Evolutionary conservation across 2,329 filamentous ascomycete species (phyloP), one percentile per base, ranked within the genome.

Genomic region (Exophiala phaeomuriformis): DNA sequence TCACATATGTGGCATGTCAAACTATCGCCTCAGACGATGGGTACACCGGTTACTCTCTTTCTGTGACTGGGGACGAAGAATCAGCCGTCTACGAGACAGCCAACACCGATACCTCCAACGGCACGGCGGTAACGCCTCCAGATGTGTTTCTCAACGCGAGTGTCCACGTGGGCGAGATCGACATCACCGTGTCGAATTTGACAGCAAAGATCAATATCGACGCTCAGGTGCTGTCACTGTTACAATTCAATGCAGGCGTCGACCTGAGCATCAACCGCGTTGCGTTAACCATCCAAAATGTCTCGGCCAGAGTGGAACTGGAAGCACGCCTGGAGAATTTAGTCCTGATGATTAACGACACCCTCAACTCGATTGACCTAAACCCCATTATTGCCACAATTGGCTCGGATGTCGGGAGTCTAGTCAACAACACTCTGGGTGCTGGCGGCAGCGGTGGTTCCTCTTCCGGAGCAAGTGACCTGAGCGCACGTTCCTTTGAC

Each of bases 111-210:
- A 58, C 56, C 3, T 63, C 68, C 1, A 74, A 73, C 44, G 72
- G 74, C 19, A 71, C 70, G 4, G 62, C 69, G 1, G 70, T 74
- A 0, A 65, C 70, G 27, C 67, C 72, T 1, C 80, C 80, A 2
- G 80, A 83, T 60, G 79, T 83, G 12, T 80, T 77, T 58, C 75
- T 83, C 49, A 83, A 83, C 60, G 80, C 80, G 5, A 76, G 73
- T 1, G 75, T 83, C 0, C 73, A 71, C 49, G 78, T 83, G 5
- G 76, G 78, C 57, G 75, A 79, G 63, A 83, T 84, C 67, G 71
- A 74, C 64, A 75, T 84, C 52, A 71, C 76, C 46, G 80, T 83
- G 8, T 71, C 78, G 55, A 82, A 83, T 62, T 72, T 83, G 51
- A 80, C 77, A 1, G 80, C 80, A 7, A 80, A 81, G 63, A 74